These are phyloP conservation scores for Furcasterigmium sp. DNA, from an alignment of 2,329 filamentous ascomycete species.

Conservation along the genomic window DNA sequence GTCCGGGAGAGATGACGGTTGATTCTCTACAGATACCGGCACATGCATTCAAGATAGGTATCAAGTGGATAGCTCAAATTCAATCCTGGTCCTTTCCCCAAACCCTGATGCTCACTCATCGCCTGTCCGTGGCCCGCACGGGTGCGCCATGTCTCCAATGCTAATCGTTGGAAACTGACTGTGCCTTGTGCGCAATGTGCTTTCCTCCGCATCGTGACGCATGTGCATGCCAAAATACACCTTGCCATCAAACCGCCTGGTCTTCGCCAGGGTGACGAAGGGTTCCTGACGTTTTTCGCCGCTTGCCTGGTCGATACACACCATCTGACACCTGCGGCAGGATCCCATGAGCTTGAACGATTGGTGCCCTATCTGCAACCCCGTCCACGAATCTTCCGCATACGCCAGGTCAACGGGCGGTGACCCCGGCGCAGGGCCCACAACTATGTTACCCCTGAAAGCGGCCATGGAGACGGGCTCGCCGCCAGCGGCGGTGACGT, in stretches of 20 bases:
- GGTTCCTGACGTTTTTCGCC: slow-evolving; percentile 77
- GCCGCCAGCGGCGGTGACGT: slow-evolving; percentile 60
- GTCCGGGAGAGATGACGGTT: no score
- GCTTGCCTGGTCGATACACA: slow-evolving; percentile 85
- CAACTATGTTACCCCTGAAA: slow-evolving; percentile 84
- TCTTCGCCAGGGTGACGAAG: slow-evolving; percentile 83
- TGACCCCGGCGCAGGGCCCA: slow-evolving; percentile 36
- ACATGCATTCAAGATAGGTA: no score
- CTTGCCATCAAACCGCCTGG: slow-evolving; percentile 74
- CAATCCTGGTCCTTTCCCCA: no score
- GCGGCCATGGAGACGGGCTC: slow-evolving; percentile 64
- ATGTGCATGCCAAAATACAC: slow-evolving; percentile 87
- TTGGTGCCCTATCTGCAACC: slow-evolving; percentile 59
- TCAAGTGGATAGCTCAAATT: no score
- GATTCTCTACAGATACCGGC: no score
- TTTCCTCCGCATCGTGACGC: slow-evolving; percentile 35
- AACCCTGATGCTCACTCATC: no score
- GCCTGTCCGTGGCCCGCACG: no score
- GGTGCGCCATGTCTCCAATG: slow-evolving; percentile 43
- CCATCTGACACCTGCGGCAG: slow-evolving; percentile 91
- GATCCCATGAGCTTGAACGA: slow-evolving; percentile 70
- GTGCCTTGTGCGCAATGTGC: slow-evolving; percentile 8
- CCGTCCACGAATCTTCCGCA: slow-evolving; percentile 73
- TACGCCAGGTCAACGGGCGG: slow-evolving; percentile 52
- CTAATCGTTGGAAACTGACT: slow-evolving; percentile 33